Conservation (phyloP, 2,329 filamentous ascomycete genomes). For the Ilyonectria destructans region DNA sequence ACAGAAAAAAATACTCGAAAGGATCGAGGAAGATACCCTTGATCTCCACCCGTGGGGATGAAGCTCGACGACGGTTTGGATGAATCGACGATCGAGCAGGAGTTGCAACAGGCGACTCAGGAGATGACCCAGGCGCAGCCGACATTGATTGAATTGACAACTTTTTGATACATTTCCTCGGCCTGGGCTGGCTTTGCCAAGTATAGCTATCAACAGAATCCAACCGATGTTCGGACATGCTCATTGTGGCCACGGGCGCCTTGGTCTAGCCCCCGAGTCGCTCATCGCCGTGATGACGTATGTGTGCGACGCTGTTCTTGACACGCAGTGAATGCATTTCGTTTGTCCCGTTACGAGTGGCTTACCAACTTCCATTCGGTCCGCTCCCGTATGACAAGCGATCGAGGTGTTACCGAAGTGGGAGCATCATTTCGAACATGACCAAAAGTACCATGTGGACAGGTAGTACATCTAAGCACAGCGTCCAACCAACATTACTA, state of each 20-base stretch:
- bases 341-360: background rate
- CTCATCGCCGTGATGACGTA: slow-evolving; percentile 1
- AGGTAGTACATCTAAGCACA: background rate
- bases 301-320: background rate
- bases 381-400: background rate
- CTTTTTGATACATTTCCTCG: slow-evolving; percentile 13
- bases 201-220: slow-evolving; percentile 32
- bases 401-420: background rate
- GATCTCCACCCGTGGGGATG: slow-evolving; percentile 22
- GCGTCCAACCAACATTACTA: background rate
- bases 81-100: slow-evolving; percentile 26
- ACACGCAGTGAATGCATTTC: background rate
- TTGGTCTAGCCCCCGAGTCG: background rate
- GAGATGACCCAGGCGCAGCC: slow-evolving; percentile 9
- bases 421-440: background rate
- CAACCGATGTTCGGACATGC: slow-evolving; percentile 23
- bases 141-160: slow-evolving; percentile 27
- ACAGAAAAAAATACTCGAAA: slow-evolving; percentile 20
- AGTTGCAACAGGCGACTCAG: slow-evolving; percentile 19
- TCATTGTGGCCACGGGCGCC: background rate
- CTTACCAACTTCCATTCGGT: background rate
- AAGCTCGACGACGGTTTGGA: slow-evolving; percentile 24
- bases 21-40: slow-evolving; percentile 30
- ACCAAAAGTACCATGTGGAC: background rate
- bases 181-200: slow-evolving; percentile 18